Evolutionary conservation across 179 eudicot species (phyloP).

Genomic region (Corrigiola litoralis): DNA sequence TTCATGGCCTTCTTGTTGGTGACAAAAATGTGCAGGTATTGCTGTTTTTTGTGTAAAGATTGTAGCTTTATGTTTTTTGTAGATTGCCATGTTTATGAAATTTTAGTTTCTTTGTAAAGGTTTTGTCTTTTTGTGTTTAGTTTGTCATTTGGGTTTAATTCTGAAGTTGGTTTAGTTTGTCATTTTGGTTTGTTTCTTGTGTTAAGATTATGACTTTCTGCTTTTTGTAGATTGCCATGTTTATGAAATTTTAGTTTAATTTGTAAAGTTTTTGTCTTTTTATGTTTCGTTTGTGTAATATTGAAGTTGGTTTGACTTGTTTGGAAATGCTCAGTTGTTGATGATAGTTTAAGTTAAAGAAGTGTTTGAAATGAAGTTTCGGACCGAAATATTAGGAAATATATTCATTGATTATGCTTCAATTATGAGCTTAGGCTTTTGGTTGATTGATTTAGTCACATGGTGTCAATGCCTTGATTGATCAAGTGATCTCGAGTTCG

Average conservation of each 20-base stretch:
- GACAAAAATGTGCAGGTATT: conserved; percentile 66
- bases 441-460: not conserved
- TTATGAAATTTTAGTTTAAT: not conserved
- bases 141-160: not conserved
- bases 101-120: not conserved
- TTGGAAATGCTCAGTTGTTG: not conserved
- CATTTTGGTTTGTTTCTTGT: not conserved
- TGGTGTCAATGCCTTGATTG: not conserved
- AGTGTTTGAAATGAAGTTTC: not conserved
- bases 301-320: not conserved
- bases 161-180: not conserved
- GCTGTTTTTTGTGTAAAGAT: not conserved
- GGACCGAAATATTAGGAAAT: not conserved
- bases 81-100: not conserved
- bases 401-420: not conserved
- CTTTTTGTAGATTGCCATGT: not conserved
- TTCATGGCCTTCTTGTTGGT: conserved; percentile 88
- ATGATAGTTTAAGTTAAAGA: not conserved
- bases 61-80: not conserved
- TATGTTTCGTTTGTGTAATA: too few species aligned
- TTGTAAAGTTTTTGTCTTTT: not conserved
- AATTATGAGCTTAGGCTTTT: not conserved
- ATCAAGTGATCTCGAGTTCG: too few species aligned
- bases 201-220: not conserved
- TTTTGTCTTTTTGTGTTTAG: too few species aligned